These are phyloP conservation scores for Globisporangium heterothallicum DNA, from an alignment of 352 stramenopile genomes.

Conservation along the genomic window DNA sequence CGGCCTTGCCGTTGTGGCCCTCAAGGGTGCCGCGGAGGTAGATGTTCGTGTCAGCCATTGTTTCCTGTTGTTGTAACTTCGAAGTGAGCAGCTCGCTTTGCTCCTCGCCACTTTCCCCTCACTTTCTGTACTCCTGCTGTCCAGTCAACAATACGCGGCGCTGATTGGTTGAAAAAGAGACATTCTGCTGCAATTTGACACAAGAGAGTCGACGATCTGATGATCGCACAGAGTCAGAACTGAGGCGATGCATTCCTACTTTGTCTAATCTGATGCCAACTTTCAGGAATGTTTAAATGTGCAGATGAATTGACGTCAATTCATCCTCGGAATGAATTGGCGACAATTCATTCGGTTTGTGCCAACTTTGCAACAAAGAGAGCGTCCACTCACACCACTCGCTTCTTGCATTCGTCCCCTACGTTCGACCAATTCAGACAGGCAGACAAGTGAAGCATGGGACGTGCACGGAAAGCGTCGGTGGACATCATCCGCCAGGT, in stretches of 20 bases:
- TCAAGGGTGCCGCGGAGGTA: constrained; percentile 85
- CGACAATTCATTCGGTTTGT: too few relatives aligned
- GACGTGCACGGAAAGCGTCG: constrained; percentile 65
- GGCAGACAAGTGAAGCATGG: too few relatives aligned
- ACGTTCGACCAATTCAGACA: constrained; percentile 3
- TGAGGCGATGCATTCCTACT: too few relatives aligned
- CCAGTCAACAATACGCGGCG: not conserved
- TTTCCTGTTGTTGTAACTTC: constrained; percentile 13
- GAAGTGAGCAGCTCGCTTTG: not conserved
- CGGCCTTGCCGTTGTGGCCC: constrained; percentile 87
- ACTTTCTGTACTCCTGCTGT: constrained; percentile 6
- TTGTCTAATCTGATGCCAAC: too few relatives aligned
- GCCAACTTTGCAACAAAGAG: not conserved
- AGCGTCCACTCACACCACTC: not conserved
- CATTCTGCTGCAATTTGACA: not conserved
- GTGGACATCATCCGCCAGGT: constrained; percentile 79
- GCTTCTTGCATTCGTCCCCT: not conserved
- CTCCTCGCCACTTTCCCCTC: not conserved
- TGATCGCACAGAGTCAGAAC: too few relatives aligned
- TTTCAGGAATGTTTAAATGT: too few relatives aligned
- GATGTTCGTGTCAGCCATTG: constrained; percentile 80
- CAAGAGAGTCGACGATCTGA: not conserved
- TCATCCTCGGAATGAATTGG: too few relatives aligned
- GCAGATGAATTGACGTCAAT: not conserved
- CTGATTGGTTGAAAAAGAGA: constrained; percentile 5